Evolutionary conservation across 177 flowering plant species (phyloP), one percentile per base, ranked within the genome.

Genomic region (Vitis hybrid): DNA sequence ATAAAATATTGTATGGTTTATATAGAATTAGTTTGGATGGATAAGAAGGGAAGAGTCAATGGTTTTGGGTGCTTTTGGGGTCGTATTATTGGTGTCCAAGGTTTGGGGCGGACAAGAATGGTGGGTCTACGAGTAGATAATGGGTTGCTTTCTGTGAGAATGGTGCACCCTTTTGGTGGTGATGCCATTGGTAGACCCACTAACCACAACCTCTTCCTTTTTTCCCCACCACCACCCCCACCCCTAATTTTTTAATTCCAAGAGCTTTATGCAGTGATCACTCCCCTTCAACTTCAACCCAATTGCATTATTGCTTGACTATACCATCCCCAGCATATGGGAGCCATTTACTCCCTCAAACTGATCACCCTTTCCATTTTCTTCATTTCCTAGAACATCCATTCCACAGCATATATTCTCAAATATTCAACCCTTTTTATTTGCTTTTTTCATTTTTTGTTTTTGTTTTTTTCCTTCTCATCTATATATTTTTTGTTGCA

Each of bases 121-220:
- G 68, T 52, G 76, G 76, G 56, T 40, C 15, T 46, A 54, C 7
- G 35, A 21, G 32, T 12, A 64, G 49, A 57, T 68, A 63, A 64
- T 63, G 58, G 57, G 13, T 56, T 40, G 66, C 76, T 50, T 67
- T 51, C 69, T 11, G 9, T 17, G 55, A 56, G 57, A 17, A n/a
- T 17, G 56, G 18, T 55, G 60, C 49, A 11, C 51, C 49, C 70
- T 64, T 65, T 65, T 65, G 55, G 65, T 65, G 77, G 27, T 69
- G 71, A 67, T 70, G 70, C 75, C 66, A 66, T 60, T 4, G 24
- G 49, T 8, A 19, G 56, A 59, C 49, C 71, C 71, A 60, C 46
- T 15, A 68, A 58, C 46, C 3, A 68, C 60, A 40, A 58, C 9
- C 27, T 57, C 11, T 17, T 57, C 56, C 10, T 52, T 11, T 52